Conservation (phyloP, 2,329 filamentous ascomycete genomes). For the Penicillium paneum region DNA sequence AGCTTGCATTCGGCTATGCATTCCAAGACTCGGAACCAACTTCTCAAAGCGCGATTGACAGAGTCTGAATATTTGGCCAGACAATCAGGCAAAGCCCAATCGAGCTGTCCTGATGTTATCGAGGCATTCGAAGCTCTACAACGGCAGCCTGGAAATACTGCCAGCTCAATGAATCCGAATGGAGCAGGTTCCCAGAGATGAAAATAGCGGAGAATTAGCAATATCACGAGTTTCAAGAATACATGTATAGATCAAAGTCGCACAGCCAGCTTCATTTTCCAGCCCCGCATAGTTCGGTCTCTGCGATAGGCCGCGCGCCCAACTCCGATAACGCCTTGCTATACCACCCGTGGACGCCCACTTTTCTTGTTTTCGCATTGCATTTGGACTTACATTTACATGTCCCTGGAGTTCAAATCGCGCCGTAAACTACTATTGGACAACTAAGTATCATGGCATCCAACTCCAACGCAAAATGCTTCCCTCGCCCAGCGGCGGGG, state of each 20-base stretch:
- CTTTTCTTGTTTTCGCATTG: neutral
- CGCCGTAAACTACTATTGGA: neutral
- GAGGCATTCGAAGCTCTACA: slow-evolving; percentile 11
- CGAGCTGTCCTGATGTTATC: slow-evolving; percentile 1
- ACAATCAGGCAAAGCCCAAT: slow-evolving; percentile 1
- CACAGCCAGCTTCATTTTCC: no score
- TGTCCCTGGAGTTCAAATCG: neutral
- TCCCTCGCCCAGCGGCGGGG: slow-evolving; percentile 3
- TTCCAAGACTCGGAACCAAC: slow-evolving; percentile 24
- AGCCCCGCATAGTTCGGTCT: neutral
- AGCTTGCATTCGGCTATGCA: slow-evolving; percentile 28
- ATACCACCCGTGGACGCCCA: neutral
- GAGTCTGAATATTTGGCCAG: slow-evolving; percentile 20
- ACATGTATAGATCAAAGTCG: no score
- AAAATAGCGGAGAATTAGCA: neutral
- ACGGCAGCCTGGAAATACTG: neutral
- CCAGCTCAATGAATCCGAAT: neutral
- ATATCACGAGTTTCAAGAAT: neutral
- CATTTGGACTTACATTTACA: neutral
- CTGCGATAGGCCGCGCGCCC: neutral
- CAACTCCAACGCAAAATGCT: neutral
- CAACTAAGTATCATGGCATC: neutral
- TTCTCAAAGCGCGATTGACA: slow-evolving; percentile 21
- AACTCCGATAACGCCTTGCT: neutral
- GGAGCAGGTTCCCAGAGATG: neutral